A percentile compares a stretch with the other conserved stretches of the same genome.
Evolutionary conservation across 768 basidiomycete genomes (phyloP).

Genomic region (Agaricus bisporus): DNA sequence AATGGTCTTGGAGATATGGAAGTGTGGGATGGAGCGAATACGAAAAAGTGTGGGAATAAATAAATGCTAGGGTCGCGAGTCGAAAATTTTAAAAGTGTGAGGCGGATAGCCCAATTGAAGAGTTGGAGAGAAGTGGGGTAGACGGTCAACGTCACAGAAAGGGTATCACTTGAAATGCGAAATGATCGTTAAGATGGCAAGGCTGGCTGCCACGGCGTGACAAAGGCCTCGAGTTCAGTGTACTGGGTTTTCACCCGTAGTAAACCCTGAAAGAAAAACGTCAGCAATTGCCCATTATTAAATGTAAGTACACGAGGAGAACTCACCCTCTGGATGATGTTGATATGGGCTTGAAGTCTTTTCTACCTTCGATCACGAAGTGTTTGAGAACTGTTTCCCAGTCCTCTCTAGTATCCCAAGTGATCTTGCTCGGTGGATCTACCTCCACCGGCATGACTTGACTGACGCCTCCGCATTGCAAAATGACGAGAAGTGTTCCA

Average conservation of each 20-base stretch:
- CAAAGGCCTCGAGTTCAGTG: not conserved
- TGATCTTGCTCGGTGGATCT: constrained; percentile 68
- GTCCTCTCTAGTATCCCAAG: constrained; percentile 72
- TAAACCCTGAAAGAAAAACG: not conserved
- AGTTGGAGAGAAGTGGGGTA: not conserved
- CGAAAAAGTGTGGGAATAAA: not conserved
- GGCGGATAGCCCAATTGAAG: not conserved
- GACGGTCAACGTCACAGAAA: constrained; percentile 5
- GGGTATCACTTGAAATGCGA: constrained; percentile 3
- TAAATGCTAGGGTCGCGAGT: not conserved
- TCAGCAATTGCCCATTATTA: not conserved
- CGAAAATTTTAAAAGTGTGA: not conserved
- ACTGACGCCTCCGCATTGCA: constrained; percentile 70
- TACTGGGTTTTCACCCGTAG: constrained; percentile 3
- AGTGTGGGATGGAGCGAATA: no score
- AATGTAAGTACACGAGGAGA: not conserved
- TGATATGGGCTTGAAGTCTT: constrained; percentile 80
- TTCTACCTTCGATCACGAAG: constrained; percentile 67
- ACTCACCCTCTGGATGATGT: constrained; percentile 71
- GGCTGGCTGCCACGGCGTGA: not conserved
- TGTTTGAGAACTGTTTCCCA: constrained; percentile 65
- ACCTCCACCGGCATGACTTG: constrained; percentile 88
- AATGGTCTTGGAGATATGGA: not conserved
- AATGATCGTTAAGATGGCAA: not conserved
- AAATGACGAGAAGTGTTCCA: constrained; percentile 66